Evolutionary conservation across 2,329 filamentous ascomycete species (phyloP), one percentile per base, ranked within the genome.

Genomic region (Aspergillus pseudoviridinutans): DNA sequence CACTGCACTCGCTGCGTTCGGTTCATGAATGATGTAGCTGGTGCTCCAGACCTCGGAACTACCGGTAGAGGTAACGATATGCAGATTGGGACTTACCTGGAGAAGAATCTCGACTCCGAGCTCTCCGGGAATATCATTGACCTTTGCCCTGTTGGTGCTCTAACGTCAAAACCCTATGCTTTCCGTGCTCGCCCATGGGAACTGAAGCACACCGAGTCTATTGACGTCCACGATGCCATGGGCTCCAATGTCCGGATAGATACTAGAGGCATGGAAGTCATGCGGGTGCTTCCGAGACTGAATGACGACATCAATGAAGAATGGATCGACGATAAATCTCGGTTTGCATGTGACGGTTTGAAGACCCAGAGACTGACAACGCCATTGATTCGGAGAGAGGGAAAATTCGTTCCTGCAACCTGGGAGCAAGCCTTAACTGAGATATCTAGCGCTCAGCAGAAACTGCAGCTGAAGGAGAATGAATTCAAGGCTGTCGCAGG

Each of bases 301-400:
- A 99, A 99, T 74, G 94, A 99, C 73, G 92, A 97, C 69, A 87
- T 99, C 68, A 99, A 99, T 76, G 94, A 99, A 80, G 94, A 99
- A 78, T 99, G 94, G 94, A 97, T 99, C 76, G 94, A 97, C 78
- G 94, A 99, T 81, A 99, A 97, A 84, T 88, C 91, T 44, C 87
- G 94, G 64, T 99, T 97, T 74, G 93, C 94, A 46, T 96, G 92
- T 74, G 94, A 99, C 74, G 94, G 94, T 51, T 83, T 99, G 64
- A 96, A 92, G 84, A 97, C 93, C 50, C 94, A 99, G 78, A 87
- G 94, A 71, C 82, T 99, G 56, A 97, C 94, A 38, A 94, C 93
- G 64, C 94, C 94, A 46, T 80, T 99, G 62, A 87, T 97, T 68
- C 90, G 92, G 66, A 87, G 88, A 57, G 89, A 95, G 58, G 89